phyloP scores from a whole-genome alignment of 176 grass and related monocot genomes.

The Oryza officinalis region DNA sequence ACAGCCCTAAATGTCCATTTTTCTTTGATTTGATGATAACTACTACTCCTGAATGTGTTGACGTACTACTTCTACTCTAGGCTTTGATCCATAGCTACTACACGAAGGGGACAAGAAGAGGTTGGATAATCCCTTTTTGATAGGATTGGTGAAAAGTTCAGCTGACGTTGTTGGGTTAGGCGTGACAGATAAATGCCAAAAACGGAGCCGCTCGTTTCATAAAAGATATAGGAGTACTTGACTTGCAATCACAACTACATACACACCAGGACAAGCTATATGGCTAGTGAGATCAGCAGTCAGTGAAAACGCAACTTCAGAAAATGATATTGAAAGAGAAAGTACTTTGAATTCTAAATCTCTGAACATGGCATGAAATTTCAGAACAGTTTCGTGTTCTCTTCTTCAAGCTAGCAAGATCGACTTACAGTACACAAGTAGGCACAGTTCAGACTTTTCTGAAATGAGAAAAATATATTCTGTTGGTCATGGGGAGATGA shows the following conservation, averaged over 20 bases:
- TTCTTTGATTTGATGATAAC: background rate
- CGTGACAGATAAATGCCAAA: background rate
- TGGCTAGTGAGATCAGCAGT: background rate
- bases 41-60: background rate
- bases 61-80: background rate
- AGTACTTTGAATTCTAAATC: background rate
- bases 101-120: background rate
- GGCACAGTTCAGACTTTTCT: no score
- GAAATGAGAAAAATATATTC: background rate
- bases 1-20: background rate
- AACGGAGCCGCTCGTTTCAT: background rate
- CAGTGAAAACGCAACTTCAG: background rate
- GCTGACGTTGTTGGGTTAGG: background rate
- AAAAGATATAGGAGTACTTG: background rate
- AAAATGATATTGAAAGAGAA: background rate
- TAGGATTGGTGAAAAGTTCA: background rate
- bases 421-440: no score
- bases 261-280: background rate
- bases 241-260: background rate
- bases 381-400: background rate
- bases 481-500: background rate
- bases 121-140: background rate
- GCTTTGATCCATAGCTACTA: background rate
- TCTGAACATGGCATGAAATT: background rate
- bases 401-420: background rate